These are phyloP conservation scores for Seminavis robusta DNA, from an alignment of 108 stramenopile species.

Conservation along the genomic window DNA sequence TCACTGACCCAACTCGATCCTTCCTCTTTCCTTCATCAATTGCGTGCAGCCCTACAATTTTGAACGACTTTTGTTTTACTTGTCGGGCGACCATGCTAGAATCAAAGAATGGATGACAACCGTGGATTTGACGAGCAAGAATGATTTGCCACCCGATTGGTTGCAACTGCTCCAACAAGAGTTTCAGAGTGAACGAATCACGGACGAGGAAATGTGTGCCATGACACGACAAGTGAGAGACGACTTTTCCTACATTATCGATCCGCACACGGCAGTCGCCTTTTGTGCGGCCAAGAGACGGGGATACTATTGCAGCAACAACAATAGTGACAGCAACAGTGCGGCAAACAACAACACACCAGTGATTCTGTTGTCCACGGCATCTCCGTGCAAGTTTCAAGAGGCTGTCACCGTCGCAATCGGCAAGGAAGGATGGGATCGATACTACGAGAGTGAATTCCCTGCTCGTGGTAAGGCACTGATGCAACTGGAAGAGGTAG, in stretches of 20 bases:
- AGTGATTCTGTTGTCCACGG: slow-evolving; percentile 72
- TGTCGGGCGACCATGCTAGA: slow-evolving; percentile 42
- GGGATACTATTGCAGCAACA: slow-evolving; percentile 34
- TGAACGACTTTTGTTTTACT: slow-evolving; percentile 79
- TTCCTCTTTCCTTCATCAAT: no score
- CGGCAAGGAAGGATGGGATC: slow-evolving; percentile 54
- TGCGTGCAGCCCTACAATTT: slow-evolving; percentile 83
- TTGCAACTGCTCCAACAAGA: slow-evolving; percentile 40
- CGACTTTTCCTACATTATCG: slow-evolving; percentile 45
- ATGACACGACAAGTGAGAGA: slow-evolving; percentile 20
- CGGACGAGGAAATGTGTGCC: slow-evolving; percentile 74
- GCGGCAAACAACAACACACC: background rate
- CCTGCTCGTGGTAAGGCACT: slow-evolving; percentile 39
- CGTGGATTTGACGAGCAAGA: slow-evolving; percentile 43
- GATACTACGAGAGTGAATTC: slow-evolving; percentile 41
- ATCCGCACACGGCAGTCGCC: slow-evolving; percentile 90
- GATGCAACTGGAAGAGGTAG: slow-evolving; percentile 12
- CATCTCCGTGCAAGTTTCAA: slow-evolving; percentile 84
- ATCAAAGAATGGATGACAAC: slow-evolving; percentile 59
- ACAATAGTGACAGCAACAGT: background rate
- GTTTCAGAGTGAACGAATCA: slow-evolving; percentile 68
- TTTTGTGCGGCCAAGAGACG: slow-evolving; percentile 57
- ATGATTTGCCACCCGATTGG: slow-evolving; percentile 34
- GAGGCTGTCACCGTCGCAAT: slow-evolving; percentile 55
- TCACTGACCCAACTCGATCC: no score